phyloP scores from a whole-genome alignment of 306 rosid species.

The Dalbergia cultrata region DNA sequence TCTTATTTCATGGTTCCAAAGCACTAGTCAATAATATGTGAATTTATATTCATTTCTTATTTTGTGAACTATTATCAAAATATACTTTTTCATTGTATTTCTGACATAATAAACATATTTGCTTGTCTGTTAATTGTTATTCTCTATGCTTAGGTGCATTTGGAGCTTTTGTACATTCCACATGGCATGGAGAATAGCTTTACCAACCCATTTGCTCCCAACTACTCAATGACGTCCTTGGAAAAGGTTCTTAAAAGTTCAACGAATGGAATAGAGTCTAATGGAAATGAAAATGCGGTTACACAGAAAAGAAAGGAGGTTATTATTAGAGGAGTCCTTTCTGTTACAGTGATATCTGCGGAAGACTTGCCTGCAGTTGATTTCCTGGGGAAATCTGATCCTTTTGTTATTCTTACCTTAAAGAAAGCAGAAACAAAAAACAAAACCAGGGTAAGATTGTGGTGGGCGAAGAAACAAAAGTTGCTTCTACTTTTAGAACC shows the following conservation, averaged over 20 bases:
- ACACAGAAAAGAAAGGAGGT: slow-evolving; percentile 78
- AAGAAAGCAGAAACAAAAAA: slow-evolving; percentile 85
- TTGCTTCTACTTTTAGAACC: neutral
- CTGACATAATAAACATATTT: slow-evolving; percentile 31
- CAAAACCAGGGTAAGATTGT: slow-evolving; percentile 82
- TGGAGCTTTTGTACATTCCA: slow-evolving; percentile 94
- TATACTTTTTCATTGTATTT: slow-evolving; percentile 13
- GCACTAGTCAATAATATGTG: slow-evolving; percentile 13
- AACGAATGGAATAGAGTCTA: slow-evolving; percentile 68
- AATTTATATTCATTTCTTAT: slow-evolving; percentile 24
- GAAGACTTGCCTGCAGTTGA: slow-evolving; percentile 93
- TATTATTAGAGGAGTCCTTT: slow-evolving; percentile 91
- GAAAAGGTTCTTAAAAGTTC: slow-evolving; percentile 82
- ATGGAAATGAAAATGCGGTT: slow-evolving; percentile 67
- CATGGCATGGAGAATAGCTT: slow-evolving; percentile 77
- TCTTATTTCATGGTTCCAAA: neutral
- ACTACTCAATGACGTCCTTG: slow-evolving; percentile 79
- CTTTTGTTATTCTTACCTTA: slow-evolving; percentile 81
- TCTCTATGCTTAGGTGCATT: slow-evolving; percentile 73
- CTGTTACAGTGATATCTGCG: slow-evolving; percentile 87
- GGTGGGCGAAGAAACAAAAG: slow-evolving; percentile 20
- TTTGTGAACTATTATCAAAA: neutral
- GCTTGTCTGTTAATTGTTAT: slow-evolving; percentile 28
- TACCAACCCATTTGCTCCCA: slow-evolving; percentile 79
- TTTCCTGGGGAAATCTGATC: slow-evolving; percentile 93